Percentiles rank a stretch among this genome's conserved stretches.
Conservation (phyloP, 345 rosid species). For the Eucalyptus sp. region DNA sequence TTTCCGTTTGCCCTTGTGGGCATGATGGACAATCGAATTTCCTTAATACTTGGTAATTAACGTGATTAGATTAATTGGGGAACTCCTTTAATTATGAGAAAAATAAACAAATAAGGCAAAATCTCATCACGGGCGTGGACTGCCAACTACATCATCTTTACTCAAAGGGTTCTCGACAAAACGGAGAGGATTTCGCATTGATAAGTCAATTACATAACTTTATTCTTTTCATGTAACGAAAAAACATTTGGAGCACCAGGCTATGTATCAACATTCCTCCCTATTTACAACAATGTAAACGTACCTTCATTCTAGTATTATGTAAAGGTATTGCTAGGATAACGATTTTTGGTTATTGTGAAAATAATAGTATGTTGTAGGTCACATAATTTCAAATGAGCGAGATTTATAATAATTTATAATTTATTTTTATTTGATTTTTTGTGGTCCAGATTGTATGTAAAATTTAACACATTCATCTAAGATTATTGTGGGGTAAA, state of each 20-base stretch:
- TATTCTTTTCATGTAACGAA: not conserved
- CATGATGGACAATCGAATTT: not conserved
- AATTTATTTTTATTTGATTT: no score
- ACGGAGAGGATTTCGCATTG: no score
- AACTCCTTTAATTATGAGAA: not conserved
- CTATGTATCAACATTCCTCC: not conserved
- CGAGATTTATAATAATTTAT: no score
- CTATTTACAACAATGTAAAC: no score
- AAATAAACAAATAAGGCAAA: not conserved
- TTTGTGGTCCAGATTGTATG: no score
- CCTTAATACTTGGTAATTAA: not conserved
- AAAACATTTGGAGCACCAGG: not conserved
- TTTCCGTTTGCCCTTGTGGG: not conserved
- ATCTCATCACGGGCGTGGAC: not conserved
- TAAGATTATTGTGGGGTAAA: not conserved
- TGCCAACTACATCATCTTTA: not conserved
- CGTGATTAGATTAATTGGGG: not conserved
- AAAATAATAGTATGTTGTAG: no score
- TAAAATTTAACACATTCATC: not conserved
- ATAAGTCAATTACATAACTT: no score
- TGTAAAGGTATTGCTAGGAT: no score
- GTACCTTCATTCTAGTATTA: not conserved
- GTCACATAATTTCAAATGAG: rapidly evolving
- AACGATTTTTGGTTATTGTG: no score
- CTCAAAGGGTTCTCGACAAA: not conserved